phyloP scores from a whole-genome alignment of 2,329 filamentous ascomycete genomes.

The Neophaeococcomyces aloes region DNA sequence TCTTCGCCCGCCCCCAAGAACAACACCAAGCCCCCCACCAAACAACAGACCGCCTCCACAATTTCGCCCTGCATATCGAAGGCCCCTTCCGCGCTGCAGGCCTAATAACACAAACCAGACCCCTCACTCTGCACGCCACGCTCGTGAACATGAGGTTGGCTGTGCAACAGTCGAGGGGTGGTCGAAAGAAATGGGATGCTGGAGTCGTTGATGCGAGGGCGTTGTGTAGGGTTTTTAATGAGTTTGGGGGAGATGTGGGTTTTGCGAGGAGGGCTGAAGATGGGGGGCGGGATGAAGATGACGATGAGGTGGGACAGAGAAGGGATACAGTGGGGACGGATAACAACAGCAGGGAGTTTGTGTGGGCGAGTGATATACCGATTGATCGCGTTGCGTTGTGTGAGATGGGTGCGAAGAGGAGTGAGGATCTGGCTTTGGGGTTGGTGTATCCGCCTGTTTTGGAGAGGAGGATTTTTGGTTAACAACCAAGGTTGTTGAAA shows the following conservation, averaged over 20 bases:
- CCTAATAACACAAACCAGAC: slow-evolving; percentile 36
- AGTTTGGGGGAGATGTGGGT: slow-evolving; percentile 23
- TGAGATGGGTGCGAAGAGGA: slow-evolving; percentile 72
- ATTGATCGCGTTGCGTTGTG: slow-evolving; percentile 69
- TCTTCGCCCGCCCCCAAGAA: slow-evolving; percentile 24
- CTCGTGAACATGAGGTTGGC: slow-evolving; percentile 82
- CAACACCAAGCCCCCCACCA: slow-evolving; percentile 20
- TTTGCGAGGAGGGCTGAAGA: slow-evolving; percentile 28
- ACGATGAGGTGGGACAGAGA: slow-evolving; percentile 7
- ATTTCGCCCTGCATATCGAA: slow-evolving; percentile 32
- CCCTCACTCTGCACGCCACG: slow-evolving; percentile 71
- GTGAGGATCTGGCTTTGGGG: slow-evolving; percentile 40
- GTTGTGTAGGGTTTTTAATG: slow-evolving; percentile 27
- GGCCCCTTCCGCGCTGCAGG: slow-evolving; percentile 35
- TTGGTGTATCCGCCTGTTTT: slow-evolving; percentile 45
- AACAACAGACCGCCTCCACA: slow-evolving; percentile 27
- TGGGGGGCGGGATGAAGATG: not conserved
- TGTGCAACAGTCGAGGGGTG: slow-evolving; percentile 24
- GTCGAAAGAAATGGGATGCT: slow-evolving; percentile 23
- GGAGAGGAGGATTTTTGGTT: slow-evolving; percentile 22
- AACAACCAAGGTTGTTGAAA: too few relatives aligned
- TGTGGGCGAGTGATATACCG: slow-evolving; percentile 59
- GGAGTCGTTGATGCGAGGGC: slow-evolving; percentile 38
- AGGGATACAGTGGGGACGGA: slow-evolving; percentile 21
- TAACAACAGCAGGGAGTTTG: slow-evolving; percentile 38